A percentile compares a stretch with the other conserved stretches of the same genome.
phyloP scores from a whole-genome alignment of 2,329 filamentous ascomycete species.

The Plectosphaerella sp. region DNA sequence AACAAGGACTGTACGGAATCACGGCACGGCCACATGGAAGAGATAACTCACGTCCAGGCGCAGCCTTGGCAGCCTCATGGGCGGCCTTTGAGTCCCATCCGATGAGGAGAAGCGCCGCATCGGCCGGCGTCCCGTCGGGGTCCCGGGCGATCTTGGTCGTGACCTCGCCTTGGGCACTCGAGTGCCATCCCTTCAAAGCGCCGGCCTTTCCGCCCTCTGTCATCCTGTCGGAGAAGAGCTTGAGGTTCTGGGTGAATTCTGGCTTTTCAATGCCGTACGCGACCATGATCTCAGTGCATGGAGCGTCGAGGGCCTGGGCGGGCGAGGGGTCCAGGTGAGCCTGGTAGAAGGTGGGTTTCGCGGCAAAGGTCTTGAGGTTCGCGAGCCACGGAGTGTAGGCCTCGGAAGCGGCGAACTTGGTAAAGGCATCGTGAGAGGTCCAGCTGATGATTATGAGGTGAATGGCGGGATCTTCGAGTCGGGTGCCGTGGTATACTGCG shows the following conservation, averaged over 20 bases:
- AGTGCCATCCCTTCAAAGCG: slow-evolving; percentile 23
- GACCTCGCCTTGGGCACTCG: slow-evolving; percentile 26
- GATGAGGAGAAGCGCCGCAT: slow-evolving; percentile 26
- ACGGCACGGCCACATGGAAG: not conserved
- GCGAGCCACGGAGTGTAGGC: slow-evolving; percentile 35
- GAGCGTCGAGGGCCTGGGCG: slow-evolving; percentile 22
- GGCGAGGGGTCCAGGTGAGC: slow-evolving; percentile 3
- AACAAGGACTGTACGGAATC: too few species aligned
- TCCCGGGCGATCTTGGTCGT: slow-evolving; percentile 19
- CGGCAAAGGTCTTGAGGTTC: slow-evolving; percentile 26
- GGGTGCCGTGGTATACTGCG: slow-evolving; percentile 27
- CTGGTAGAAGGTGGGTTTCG: slow-evolving; percentile 16
- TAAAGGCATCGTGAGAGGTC: slow-evolving; percentile 24
- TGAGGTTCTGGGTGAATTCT: slow-evolving; percentile 6
- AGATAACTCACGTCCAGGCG: slow-evolving; percentile 14
- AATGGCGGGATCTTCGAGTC: slow-evolving; percentile 25
- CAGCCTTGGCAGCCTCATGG: slow-evolving; percentile 22
- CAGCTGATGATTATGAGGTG: slow-evolving; percentile 29
- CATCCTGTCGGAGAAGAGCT: slow-evolving; percentile 24
- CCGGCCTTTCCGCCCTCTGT: slow-evolving; percentile 15
- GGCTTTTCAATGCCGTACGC: slow-evolving; percentile 24
- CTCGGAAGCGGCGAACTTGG: slow-evolving; percentile 35
- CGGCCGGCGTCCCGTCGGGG: slow-evolving; percentile 19
- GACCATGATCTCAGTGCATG: slow-evolving; percentile 32
- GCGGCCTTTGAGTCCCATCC: slow-evolving; percentile 35